A percentile compares a stretch with the other conserved stretches of the same genome.
These are phyloP conservation scores for Apodospora peruviana DNA, from an alignment of 495 filamentous ascomycete species.

Conservation along the genomic window DNA sequence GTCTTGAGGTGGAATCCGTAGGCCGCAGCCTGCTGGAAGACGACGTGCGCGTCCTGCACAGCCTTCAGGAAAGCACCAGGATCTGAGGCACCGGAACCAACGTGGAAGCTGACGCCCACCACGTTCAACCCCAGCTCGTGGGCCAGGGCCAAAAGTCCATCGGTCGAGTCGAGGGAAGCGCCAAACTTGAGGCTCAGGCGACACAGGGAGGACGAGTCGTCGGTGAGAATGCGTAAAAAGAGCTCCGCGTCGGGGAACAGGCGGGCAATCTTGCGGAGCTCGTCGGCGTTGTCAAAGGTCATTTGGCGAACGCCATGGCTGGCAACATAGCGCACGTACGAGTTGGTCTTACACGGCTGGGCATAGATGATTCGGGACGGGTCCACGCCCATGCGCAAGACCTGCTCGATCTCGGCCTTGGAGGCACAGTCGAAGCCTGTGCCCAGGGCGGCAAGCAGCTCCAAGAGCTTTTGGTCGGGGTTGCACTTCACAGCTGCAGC, in stretches of 20 bases:
- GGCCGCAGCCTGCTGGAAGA: constrained; percentile 80
- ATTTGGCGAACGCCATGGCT: constrained; percentile 88
- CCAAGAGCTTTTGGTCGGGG: constrained; percentile 82
- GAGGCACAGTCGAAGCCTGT: constrained; percentile 98
- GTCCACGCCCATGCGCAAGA: constrained; percentile 77
- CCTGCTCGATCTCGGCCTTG: constrained; percentile 90
- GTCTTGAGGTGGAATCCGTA: constrained; percentile 78
- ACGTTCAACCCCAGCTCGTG: constrained; percentile 89
- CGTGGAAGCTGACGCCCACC: constrained; percentile 95
- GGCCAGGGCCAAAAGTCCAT: constrained; percentile 72
- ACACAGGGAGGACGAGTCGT: constrained; percentile 91
- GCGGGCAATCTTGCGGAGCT: constrained; percentile 94
- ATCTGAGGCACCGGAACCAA: constrained; percentile 91
- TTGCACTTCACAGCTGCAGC: constrained; percentile 92
- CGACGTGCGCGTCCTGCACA: constrained; percentile 76
- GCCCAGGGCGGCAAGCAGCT: constrained; percentile 78
- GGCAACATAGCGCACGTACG: constrained; percentile 85
- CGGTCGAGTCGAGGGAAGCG: constrained; percentile 75
- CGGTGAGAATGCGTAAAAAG: constrained; percentile 88
- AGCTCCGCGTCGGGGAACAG: constrained; percentile 85
- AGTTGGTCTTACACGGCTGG: constrained; percentile 98
- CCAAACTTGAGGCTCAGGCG: constrained; percentile 96
- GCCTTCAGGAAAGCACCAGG: constrained; percentile 83
- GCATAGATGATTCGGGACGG: constrained; percentile 96
- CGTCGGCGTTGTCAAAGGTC: constrained; percentile 98